phyloP scores from a whole-genome alignment of 441 rosid genomes.

The Jatropha podagrica region DNA sequence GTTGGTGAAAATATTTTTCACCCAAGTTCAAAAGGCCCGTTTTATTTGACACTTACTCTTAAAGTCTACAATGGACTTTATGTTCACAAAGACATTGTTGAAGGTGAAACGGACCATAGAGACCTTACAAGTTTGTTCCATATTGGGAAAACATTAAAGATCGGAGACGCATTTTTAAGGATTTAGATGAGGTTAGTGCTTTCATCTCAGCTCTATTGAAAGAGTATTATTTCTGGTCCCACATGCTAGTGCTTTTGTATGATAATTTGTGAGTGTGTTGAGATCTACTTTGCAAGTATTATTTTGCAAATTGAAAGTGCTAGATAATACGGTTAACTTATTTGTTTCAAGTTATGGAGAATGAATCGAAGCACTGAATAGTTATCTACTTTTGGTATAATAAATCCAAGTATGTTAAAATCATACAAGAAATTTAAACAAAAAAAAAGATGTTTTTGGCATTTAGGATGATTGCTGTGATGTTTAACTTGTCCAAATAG shows the following conservation, averaged over 20 bases:
- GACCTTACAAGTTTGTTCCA: conserved; percentile 71
- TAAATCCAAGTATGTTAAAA: background rate
- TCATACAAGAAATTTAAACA: background rate
- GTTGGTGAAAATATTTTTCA: conserved; percentile 73
- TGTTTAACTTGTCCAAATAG: background rate
- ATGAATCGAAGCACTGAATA: background rate
- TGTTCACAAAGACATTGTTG: conserved; percentile 79
- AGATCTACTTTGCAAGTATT: background rate
- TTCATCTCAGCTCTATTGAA: conserved; percentile 5
- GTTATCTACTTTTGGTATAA: background rate
- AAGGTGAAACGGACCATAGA: conserved; percentile 80
- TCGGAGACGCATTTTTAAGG: conserved; percentile 76
- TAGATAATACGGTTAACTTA: background rate
- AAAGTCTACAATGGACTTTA: conserved; percentile 70
- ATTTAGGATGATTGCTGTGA: background rate
- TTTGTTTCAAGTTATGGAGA: background rate
- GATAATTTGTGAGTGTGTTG: background rate
- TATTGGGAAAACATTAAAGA: conserved; percentile 72
- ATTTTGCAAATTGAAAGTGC: too few relatives aligned
- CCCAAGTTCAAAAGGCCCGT: conserved; percentile 82
- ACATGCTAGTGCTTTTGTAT: background rate
- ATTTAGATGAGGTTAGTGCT: conserved; percentile 68
- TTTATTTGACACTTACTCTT: conserved; percentile 67
- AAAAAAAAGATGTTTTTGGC: background rate
- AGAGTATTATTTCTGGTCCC: background rate